phyloP scores from a whole-genome alignment of 768 basidiomycete species.

The Suillus lakei region DNA sequence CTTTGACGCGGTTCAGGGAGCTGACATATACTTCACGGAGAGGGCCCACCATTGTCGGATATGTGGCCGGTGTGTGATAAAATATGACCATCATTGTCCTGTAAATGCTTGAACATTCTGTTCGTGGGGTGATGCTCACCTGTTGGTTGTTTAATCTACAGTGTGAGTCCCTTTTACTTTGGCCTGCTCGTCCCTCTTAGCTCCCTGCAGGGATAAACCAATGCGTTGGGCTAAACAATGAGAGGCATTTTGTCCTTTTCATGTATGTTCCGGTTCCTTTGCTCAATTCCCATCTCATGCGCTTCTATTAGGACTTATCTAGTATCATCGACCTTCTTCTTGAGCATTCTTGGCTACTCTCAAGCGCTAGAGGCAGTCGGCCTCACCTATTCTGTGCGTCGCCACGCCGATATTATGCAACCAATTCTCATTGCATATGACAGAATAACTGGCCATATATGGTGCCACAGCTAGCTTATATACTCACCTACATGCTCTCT shows the following conservation, averaged over 20 bases:
- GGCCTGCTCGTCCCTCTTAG: constrained; percentile 8
- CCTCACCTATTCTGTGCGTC: constrained; percentile 48
- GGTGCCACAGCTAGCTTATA: constrained; percentile 71
- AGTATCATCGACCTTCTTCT: constrained; percentile 67
- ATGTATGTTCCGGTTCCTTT: constrained; percentile 56
- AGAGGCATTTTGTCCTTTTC: constrained; percentile 95
- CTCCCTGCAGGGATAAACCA: constrained; percentile 83
- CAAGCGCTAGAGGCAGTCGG: constrained; percentile 64
- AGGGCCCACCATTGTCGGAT: constrained; percentile 93
- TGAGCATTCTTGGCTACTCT: constrained; percentile 65
- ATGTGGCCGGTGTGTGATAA: constrained; percentile 88
- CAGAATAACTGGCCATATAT: constrained; percentile 56
- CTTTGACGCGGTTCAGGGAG: constrained; percentile 2
- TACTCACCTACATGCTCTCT: constrained; percentile 77
- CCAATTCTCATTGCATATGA: constrained; percentile 5
- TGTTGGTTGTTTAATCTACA: constrained; percentile 20
- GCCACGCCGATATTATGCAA: not conserved
- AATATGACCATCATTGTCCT: constrained; percentile 92
- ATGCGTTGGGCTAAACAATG: constrained; percentile 95
- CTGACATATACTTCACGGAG: constrained; percentile 45
- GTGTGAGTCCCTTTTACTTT: constrained; percentile 41
- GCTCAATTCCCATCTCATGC: not conserved
- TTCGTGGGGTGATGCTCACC: constrained; percentile 10
- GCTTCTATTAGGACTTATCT: constrained; percentile 70
- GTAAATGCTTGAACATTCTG: constrained; percentile 49